Conservation (phyloP, 1,284 basidiomycete genomes). For the Irpex sp. region DNA sequence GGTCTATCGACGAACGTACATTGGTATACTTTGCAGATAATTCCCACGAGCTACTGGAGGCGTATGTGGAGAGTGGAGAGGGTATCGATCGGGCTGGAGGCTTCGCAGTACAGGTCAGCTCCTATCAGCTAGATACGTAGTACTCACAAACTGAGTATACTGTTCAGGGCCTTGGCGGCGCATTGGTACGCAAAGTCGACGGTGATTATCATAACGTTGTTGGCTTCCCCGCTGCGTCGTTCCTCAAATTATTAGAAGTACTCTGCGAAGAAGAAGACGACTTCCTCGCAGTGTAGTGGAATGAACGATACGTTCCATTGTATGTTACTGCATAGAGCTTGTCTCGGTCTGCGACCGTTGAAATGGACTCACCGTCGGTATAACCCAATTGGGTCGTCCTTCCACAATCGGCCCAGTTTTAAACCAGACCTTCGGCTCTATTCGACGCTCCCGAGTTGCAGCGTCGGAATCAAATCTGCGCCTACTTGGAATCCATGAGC, state of each 20-base stretch:
- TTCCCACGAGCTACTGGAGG: slow-evolving; percentile 61
- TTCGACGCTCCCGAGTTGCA: too few species aligned
- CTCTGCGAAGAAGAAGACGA: slow-evolving; percentile 72
- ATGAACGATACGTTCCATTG: background rate
- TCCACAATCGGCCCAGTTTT: too few species aligned
- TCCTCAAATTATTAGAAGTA: slow-evolving; percentile 67
- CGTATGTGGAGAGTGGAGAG: slow-evolving; percentile 88
- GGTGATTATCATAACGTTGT: slow-evolving; percentile 94
- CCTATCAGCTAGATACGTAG: background rate
- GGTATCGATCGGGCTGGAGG: slow-evolving; percentile 92
- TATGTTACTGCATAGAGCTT: background rate
- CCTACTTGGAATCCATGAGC: too few species aligned
- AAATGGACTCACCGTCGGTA: too few species aligned
- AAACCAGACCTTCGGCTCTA: too few species aligned
- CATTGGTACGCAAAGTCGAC: slow-evolving; percentile 81
- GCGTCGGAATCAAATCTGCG: too few species aligned
- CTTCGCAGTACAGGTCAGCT: slow-evolving; percentile 85
- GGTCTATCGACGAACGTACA: slow-evolving; percentile 82
- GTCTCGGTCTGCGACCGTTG: too few species aligned
- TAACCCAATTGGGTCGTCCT: too few species aligned
- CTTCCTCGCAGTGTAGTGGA: slow-evolving; percentile 47
- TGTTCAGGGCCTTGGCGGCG: slow-evolving; percentile 70
- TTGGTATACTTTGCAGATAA: slow-evolving; percentile 81
- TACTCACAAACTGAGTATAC: slow-evolving; percentile 1
- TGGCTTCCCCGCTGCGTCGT: slow-evolving; percentile 82